These are phyloP conservation scores for Corchorus olitorius DNA, from an alignment of 345 rosid species.

Conservation along the genomic window DNA sequence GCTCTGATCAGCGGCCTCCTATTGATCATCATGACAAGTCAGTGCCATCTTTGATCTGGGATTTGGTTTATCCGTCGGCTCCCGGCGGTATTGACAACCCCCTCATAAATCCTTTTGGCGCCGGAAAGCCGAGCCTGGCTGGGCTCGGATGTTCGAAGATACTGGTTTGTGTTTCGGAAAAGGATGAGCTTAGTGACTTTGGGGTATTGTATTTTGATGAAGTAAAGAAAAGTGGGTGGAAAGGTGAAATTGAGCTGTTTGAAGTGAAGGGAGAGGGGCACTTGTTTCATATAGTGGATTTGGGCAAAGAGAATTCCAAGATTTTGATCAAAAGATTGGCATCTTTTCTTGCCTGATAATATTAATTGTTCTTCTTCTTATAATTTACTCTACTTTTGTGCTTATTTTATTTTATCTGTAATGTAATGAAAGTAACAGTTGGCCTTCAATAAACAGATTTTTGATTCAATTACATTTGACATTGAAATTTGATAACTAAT, in stretches of 20 bases:
- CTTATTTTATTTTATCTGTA: background rate
- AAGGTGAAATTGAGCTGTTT: slow-evolving; percentile 24
- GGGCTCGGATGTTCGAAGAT: slow-evolving; percentile 3
- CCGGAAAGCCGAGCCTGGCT: slow-evolving; percentile 32
- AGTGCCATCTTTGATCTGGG: background rate
- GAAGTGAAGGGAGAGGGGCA: slow-evolving; percentile 32
- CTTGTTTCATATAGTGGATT: slow-evolving; percentile 28
- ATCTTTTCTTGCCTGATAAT: slow-evolving; percentile 17
- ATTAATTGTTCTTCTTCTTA: too few relatives aligned
- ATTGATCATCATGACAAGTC: background rate
- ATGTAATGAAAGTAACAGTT: background rate
- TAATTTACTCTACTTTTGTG: too few relatives aligned
- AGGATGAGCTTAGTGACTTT: slow-evolving; percentile 34
- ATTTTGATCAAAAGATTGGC: slow-evolving; percentile 25
- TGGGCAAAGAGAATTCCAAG: slow-evolving; percentile 24
- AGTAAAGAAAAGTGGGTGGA: slow-evolving; percentile 36
- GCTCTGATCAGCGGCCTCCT: slow-evolving; percentile 13
- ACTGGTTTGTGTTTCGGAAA: slow-evolving; percentile 21
- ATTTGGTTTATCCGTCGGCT: slow-evolving; percentile 21
- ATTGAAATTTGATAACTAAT: too few relatives aligned
- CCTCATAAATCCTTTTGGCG: slow-evolving; percentile 27
- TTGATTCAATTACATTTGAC: background rate
- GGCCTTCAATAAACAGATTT: background rate
- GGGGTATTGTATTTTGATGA: slow-evolving; percentile 18
- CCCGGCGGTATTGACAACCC: slow-evolving; percentile 30